A percentile compares a stretch with the other conserved stretches of the same genome.
Evolutionary conservation across 2,329 filamentous ascomycete genomes (phyloP).

Genomic region (Pleomassaria siparia): DNA sequence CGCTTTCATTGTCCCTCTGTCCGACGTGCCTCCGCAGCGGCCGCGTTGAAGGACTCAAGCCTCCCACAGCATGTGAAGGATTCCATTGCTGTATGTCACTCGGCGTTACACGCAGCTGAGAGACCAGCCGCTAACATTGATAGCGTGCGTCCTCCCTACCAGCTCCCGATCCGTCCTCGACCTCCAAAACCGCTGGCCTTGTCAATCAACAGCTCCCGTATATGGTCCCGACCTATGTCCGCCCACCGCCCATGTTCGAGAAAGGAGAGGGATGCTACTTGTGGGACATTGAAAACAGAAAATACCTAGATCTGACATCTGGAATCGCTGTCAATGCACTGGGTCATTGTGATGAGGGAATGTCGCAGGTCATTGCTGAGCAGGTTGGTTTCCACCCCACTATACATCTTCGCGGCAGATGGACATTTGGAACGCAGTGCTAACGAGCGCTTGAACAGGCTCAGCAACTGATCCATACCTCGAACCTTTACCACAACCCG

Average conservation of each 20-base stretch:
- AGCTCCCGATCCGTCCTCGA: slow-evolving; percentile 71
- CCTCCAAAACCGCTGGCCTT: slow-evolving; percentile 74
- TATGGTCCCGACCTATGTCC: slow-evolving; percentile 95
- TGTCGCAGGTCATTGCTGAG: slow-evolving; percentile 72
- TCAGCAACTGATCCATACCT: slow-evolving; percentile 81
- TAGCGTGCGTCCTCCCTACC: slow-evolving; percentile 50
- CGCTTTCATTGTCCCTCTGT: slow-evolving; percentile 21
- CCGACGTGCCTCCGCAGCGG: slow-evolving; percentile 45
- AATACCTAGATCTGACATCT: slow-evolving; percentile 91
- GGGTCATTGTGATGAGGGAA: slow-evolving; percentile 83
- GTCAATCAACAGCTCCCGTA: slow-evolving; percentile 76
- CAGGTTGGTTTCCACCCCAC: slow-evolving; percentile 59
- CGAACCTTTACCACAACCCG: slow-evolving; percentile 95
- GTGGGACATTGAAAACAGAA: slow-evolving; percentile 85
- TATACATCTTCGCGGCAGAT: background rate
- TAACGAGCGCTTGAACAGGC: slow-evolving; percentile 36
- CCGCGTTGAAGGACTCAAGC: slow-evolving; percentile 42
- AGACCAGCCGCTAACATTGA: slow-evolving; percentile 7
- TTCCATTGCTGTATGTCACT: slow-evolving; percentile 42
- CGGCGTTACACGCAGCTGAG: background rate
- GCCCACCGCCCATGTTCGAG: slow-evolving; percentile 86
- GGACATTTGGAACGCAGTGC: background rate
- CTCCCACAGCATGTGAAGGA: slow-evolving; percentile 45
- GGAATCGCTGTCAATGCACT: slow-evolving; percentile 95
- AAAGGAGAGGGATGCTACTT: slow-evolving; percentile 84